These are phyloP conservation scores for Neltuma alba DNA, from an alignment of 306 rosid genomes.

Conservation along the genomic window DNA sequence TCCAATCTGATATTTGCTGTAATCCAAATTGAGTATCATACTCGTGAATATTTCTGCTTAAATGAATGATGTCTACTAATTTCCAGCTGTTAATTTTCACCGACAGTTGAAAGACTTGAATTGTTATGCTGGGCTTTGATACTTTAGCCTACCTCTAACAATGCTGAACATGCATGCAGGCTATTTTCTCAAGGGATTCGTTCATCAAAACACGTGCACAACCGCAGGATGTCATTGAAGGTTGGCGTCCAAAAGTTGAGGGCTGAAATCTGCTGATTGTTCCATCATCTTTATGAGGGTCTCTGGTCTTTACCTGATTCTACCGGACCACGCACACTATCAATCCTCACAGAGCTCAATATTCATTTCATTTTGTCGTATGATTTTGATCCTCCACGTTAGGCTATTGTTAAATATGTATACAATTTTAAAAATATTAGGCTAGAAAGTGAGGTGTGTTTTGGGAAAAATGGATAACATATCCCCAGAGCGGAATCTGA, in stretches of 20 bases:
- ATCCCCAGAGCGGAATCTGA: constrained; percentile 8
- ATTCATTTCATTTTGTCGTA: constrained; percentile 21
- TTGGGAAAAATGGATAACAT: constrained; percentile 9
- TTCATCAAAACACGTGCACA: constrained; percentile 74
- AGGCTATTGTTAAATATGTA: background rate
- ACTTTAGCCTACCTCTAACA: constrained; percentile 28
- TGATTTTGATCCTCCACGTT: constrained; percentile 13
- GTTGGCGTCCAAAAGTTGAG: constrained; percentile 95
- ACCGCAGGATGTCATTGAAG: constrained; percentile 81
- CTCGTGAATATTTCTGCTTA: background rate
- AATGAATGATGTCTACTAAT: background rate
- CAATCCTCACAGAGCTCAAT: constrained; percentile 16
- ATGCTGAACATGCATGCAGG: constrained; percentile 50
- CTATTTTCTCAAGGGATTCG: constrained; percentile 75
- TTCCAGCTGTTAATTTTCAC: constrained; percentile 6
- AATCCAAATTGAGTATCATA: constrained; percentile 2
- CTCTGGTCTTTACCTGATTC: constrained; percentile 13
- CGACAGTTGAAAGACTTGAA: background rate
- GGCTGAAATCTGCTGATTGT: constrained; percentile 43
- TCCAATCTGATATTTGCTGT: background rate
- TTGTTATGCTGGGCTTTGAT: background rate
- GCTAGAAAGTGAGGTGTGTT: constrained; percentile 24
- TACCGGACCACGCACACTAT: constrained; percentile 2
- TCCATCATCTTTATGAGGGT: constrained; percentile 13
- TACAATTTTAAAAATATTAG: constrained; percentile 19